Evolutionary conservation across 306 rosid genomes (phyloP).

Genomic region (Castanopsis chinensis): DNA sequence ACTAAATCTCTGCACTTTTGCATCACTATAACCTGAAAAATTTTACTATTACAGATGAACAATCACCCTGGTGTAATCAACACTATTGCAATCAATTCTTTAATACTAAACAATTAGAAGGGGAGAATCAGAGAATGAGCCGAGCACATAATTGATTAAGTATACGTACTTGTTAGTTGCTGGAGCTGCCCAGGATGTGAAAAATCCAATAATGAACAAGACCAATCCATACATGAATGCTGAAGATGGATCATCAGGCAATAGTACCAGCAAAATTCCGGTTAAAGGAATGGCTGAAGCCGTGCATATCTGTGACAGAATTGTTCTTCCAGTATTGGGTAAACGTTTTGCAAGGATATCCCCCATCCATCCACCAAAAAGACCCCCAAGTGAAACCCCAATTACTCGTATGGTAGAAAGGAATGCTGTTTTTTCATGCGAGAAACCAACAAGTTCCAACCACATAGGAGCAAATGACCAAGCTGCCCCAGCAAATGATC

Average conservation of each 20-base stretch:
- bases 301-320: slow-evolving; percentile 71
- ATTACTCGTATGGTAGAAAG: slow-evolving; percentile 53
- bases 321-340: slow-evolving; percentile 65
- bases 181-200: slow-evolving; percentile 60
- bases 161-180: slow-evolving; percentile 77
- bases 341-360: slow-evolving; percentile 55
- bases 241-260: slow-evolving; percentile 68
- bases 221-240: slow-evolving; percentile 59
- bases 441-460: slow-evolving; percentile 83
- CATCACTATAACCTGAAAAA: neutral
- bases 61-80: neutral
- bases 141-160: neutral
- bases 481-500: slow-evolving; percentile 80
- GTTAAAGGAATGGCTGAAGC: slow-evolving; percentile 70
- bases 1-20: neutral
- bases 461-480: slow-evolving; percentile 75
- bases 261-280: slow-evolving; percentile 50
- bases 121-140: neutral
- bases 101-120: neutral
- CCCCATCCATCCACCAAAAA: slow-evolving; percentile 81
- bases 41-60: neutral
- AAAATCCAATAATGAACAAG: slow-evolving; percentile 66
- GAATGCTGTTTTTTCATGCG: slow-evolving; percentile 59
- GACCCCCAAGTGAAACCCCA: slow-evolving; percentile 60
- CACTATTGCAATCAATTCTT: neutral